Evolutionary conservation across 257 asterid species (phyloP).

Genomic region (Fraxinus pennsylvanica): DNA sequence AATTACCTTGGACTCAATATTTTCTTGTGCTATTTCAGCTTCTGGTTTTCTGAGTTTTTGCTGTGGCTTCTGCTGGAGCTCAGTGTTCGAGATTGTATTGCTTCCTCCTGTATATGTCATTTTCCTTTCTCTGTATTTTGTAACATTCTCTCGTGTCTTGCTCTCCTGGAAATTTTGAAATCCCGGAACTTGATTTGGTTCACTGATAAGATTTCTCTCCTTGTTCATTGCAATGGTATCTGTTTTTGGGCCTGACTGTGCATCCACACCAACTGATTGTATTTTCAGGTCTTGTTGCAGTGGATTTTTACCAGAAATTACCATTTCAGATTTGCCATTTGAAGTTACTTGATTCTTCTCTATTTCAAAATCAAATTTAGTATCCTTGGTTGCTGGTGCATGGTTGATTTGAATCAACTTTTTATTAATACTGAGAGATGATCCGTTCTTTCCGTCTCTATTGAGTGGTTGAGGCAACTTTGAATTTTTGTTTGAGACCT

Average conservation of each 20-base stretch:
- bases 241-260: constrained; percentile 21
- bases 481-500: constrained; percentile 25
- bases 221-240: constrained; percentile 26
- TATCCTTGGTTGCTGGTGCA: constrained; percentile 27
- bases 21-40: constrained; percentile 11
- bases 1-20: constrained; percentile 25
- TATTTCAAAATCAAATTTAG: constrained; percentile 30
- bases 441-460: constrained; percentile 15
- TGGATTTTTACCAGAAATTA: constrained; percentile 30
- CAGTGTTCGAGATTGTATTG: constrained; percentile 21
- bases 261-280: constrained; percentile 24
- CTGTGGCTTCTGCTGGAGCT: constrained; percentile 33
- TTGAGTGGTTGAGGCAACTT: constrained; percentile 19
- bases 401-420: constrained; percentile 21
- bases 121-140: constrained; percentile 31
- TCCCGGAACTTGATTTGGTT: constrained; percentile 33
- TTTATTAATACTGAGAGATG: constrained; percentile 19
- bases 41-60: constrained; percentile 24
- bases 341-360: constrained; percentile 26
- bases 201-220: constrained; percentile 30
- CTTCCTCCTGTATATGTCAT: constrained; percentile 23
- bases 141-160: constrained; percentile 35
- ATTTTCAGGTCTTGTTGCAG: constrained; percentile 29
- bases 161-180: constrained; percentile 32
- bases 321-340: constrained; percentile 29